These are phyloP conservation scores for Curvularia lunata DNA, from an alignment of 2,329 filamentous ascomycete genomes.

Conservation along the genomic window DNA sequence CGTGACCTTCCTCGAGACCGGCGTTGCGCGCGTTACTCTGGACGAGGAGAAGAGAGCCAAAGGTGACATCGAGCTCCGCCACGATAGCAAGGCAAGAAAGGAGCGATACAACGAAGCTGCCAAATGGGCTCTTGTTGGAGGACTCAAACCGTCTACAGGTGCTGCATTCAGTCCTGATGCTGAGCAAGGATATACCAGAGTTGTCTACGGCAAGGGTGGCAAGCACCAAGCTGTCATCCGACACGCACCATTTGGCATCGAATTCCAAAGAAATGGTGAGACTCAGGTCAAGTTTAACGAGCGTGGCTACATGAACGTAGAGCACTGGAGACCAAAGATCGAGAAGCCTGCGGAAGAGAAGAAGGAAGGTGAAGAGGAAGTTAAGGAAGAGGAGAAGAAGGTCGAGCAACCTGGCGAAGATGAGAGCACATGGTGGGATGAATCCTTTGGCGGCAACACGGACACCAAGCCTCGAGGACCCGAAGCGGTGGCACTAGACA, in stretches of 20 bases:
- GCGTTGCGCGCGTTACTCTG: constrained; percentile 82
- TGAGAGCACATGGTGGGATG: constrained; percentile 97
- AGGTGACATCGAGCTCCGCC: constrained; percentile 84
- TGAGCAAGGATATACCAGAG: constrained; percentile 69
- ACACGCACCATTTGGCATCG: constrained; percentile 81
- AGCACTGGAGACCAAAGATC: constrained; percentile 91
- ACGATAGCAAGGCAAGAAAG: constrained; percentile 83
- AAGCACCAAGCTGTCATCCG: constrained; percentile 83
- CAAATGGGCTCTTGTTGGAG: constrained; percentile 85
- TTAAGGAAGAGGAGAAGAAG: constrained; percentile 52
- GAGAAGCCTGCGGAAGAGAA: constrained; percentile 62
- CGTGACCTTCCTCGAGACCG: constrained; percentile 87
- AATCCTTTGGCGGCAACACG: constrained; percentile 92
- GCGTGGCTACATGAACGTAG: constrained; percentile 86
- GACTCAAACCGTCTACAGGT: constrained; percentile 72
- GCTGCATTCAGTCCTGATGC: constrained; percentile 72
- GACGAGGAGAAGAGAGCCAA: constrained; percentile 92
- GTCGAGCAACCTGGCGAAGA: constrained; percentile 63
- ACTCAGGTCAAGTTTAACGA: constrained; percentile 89
- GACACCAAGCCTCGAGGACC: constrained; percentile 95
- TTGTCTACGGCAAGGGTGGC: constrained; percentile 78
- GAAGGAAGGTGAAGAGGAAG: constrained; percentile 56
- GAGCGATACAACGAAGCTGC: constrained; percentile 93
- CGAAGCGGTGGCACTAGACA: constrained; percentile 88
- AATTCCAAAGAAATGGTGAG: constrained; percentile 83